Percentiles rank a stretch among this genome's conserved stretches.
These are phyloP conservation scores for Xylaria grammica DNA, from an alignment of 495 filamentous ascomycete genomes.

Conservation along the genomic window DNA sequence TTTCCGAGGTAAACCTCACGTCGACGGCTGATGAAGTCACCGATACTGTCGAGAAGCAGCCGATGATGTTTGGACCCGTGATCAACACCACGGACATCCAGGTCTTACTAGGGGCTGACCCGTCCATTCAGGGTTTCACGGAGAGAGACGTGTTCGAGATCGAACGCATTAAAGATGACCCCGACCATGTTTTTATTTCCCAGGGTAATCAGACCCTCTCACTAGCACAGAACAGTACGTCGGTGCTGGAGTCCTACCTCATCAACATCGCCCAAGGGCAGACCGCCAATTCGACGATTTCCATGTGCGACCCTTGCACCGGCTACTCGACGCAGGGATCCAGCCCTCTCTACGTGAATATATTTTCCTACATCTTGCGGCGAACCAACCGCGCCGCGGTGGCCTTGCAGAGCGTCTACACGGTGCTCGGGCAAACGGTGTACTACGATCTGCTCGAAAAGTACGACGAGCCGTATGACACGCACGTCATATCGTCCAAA, in stretches of 20 bases:
- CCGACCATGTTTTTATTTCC: neutral
- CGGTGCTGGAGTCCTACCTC: slow-evolving; percentile 1
- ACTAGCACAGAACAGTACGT: neutral
- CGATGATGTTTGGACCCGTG: neutral
- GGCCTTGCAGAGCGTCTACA: slow-evolving; percentile 6
- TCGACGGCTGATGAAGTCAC: neutral
- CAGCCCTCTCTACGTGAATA: neutral
- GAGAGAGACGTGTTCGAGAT: slow-evolving; percentile 4
- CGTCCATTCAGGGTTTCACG: slow-evolving; percentile 1
- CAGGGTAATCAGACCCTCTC: neutral
- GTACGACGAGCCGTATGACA: neutral
- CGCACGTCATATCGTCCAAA: slow-evolving; percentile 4
- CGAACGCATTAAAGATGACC: neutral
- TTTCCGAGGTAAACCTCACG: neutral
- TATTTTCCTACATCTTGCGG: neutral
- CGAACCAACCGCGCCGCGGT: slow-evolving; percentile 1
- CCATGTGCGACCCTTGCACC: neutral
- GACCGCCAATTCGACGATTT: slow-evolving; percentile 4
- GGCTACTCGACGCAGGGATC: neutral
- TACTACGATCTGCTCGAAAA: slow-evolving; percentile 5
- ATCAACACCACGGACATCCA: slow-evolving; percentile 9
- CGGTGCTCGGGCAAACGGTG: neutral
- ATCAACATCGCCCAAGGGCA: neutral
- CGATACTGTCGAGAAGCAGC: neutral
- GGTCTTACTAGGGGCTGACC: neutral